Evolutionary conservation across 805 yeast species (phyloP).

Genomic region (Kuraishia capsulata): DNA sequence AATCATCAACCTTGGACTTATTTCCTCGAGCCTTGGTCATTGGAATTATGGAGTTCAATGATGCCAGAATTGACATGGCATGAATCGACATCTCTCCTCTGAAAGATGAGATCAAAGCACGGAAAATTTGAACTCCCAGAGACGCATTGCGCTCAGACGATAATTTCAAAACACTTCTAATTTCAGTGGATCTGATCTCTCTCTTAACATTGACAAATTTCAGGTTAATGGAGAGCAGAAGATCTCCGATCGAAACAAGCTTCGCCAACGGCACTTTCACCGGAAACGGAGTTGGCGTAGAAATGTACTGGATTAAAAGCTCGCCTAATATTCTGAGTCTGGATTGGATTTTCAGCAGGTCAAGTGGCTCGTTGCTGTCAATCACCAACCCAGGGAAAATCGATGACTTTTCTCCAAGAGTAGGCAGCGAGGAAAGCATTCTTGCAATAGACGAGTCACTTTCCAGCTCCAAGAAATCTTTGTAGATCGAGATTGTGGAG

Average conservation of each 20-base stretch:
- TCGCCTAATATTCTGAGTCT: conserved; percentile 39
- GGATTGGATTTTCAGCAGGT: conserved; percentile 41
- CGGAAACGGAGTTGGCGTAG: conserved; percentile 45
- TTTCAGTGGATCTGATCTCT: conserved; percentile 47
- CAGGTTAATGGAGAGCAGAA: conserved; percentile 44
- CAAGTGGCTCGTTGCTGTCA: conserved; percentile 48
- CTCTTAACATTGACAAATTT: conserved; percentile 46
- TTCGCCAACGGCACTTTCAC: conserved; percentile 51
- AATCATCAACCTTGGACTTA: conserved; percentile 28
- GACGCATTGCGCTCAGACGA: conserved; percentile 36
- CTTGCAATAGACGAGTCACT: conserved; percentile 39
- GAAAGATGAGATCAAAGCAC: conserved; percentile 23
- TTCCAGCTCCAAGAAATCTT: conserved; percentile 45
- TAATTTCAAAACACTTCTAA: conserved; percentile 32
- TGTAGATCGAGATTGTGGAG: conserved; percentile 47
- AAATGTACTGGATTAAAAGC: conserved; percentile 36
- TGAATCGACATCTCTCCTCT: conserved; percentile 34
- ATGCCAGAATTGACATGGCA: conserved; percentile 36
- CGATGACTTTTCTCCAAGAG: conserved; percentile 11
- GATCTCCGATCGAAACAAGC: conserved; percentile 41
- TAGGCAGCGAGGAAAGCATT: conserved; percentile 24
- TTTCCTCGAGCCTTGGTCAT: conserved; percentile 27
- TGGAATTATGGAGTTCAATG: conserved; percentile 55
- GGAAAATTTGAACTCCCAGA: conserved; percentile 34
- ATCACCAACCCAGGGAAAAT: conserved; percentile 42